phyloP scores from a whole-genome alignment of 345 rosid genomes.

The Bretschneidera sinensis region DNA sequence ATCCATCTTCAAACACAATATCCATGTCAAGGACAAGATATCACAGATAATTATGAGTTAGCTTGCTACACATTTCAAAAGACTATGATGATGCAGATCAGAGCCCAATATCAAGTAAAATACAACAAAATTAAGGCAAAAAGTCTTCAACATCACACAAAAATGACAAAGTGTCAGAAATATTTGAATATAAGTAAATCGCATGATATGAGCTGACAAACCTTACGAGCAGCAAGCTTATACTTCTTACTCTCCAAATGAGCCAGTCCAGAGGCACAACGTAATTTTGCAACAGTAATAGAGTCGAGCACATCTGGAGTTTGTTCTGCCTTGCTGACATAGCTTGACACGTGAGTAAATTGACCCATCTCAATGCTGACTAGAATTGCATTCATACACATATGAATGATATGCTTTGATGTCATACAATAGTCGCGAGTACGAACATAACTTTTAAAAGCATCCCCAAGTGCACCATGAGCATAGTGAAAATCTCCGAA shows the following conservation, averaged over 20 bases:
- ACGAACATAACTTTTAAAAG: slow-evolving; percentile 82
- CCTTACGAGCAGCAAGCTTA: slow-evolving; percentile 99
- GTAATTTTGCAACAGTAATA: slow-evolving; percentile 54
- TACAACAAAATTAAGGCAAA: neutral
- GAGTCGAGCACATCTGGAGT: slow-evolving; percentile 70
- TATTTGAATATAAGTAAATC: too few relatives aligned
- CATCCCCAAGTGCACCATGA: slow-evolving; percentile 80
- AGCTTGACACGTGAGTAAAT: slow-evolving; percentile 86
- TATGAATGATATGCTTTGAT: slow-evolving; percentile 80
- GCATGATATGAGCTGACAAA: slow-evolving; percentile 26
- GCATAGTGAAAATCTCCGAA: slow-evolving; percentile 94
- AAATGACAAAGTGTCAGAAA: neutral
- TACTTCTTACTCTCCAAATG: slow-evolving; percentile 82
- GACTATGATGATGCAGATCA: neutral
- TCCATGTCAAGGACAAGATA: too few relatives aligned
- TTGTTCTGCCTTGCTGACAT: slow-evolving; percentile 93
- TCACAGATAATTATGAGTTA: too few relatives aligned
- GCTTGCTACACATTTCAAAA: neutral
- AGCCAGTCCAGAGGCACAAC: slow-evolving; percentile 94
- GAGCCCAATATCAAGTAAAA: neutral
- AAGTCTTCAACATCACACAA: neutral
- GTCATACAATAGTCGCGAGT: slow-evolving; percentile 99
- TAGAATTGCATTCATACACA: slow-evolving; percentile 93
- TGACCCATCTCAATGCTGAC: slow-evolving; percentile 99
- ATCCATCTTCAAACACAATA: too few relatives aligned